Conservation (phyloP, 2,329 filamentous ascomycete genomes). For the Verticillium albo-atrum region DNA sequence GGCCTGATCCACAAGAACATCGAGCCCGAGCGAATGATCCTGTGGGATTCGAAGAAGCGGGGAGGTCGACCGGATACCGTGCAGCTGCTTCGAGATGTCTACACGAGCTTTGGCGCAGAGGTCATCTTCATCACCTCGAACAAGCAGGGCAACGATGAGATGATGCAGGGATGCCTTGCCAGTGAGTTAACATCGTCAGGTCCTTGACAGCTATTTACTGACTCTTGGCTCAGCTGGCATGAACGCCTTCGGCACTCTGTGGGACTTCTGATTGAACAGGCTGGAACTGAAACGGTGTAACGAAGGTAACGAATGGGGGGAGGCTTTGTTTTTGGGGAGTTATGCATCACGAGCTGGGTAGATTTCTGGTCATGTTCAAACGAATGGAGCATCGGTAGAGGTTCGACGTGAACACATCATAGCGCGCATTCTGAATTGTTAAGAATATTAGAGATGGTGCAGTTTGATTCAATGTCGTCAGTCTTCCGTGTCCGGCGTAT, state of each 20-base stretch:
- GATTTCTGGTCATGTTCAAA: neutral
- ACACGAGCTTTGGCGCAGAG: constrained; percentile 32
- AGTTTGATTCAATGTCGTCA: too few relatives aligned
- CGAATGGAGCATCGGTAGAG: neutral
- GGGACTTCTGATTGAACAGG: constrained; percentile 26
- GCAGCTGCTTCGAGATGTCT: constrained; percentile 32
- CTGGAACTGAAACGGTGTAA: neutral
- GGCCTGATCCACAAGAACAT: constrained; percentile 32
- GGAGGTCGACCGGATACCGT: constrained; percentile 33
- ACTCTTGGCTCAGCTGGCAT: constrained; percentile 22
- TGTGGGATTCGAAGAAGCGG: constrained; percentile 36
- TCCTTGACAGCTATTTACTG: constrained; percentile 3
- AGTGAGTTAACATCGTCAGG: constrained; percentile 19
- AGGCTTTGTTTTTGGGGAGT: neutral
- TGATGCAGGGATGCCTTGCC: constrained; percentile 34
- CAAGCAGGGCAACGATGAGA: constrained; percentile 34
- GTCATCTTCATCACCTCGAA: constrained; percentile 39
- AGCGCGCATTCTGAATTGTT: neutral
- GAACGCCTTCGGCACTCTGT: constrained; percentile 32
- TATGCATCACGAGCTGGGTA: neutral
- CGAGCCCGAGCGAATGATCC: constrained; percentile 34
- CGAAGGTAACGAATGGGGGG: neutral
- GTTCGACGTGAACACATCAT: neutral
- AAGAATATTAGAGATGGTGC: neutral
- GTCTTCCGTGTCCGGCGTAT: too few relatives aligned